Conservation (phyloP, 2,329 filamentous ascomycete species). For the Aspergillus sp. region DNA sequence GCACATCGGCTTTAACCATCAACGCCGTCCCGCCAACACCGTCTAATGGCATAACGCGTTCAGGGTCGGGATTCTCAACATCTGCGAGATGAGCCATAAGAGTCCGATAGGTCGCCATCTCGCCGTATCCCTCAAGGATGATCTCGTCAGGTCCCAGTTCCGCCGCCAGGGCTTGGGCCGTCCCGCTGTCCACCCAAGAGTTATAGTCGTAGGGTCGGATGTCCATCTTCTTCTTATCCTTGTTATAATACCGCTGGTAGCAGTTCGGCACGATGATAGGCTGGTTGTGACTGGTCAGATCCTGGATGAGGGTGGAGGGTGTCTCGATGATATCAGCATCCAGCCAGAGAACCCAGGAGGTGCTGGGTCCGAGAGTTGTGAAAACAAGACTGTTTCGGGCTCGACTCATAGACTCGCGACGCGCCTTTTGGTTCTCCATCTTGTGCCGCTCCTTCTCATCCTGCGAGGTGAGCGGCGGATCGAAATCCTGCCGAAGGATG, state of each 20-base stretch:
- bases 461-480: slow-evolving; percentile 71
- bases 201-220: slow-evolving; percentile 94
- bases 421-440: slow-evolving; percentile 77
- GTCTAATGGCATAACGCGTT: slow-evolving; percentile 69
- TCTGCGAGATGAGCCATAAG: slow-evolving; percentile 80
- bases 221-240: slow-evolving; percentile 60
- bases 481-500: slow-evolving; percentile 92
- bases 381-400: slow-evolving; percentile 92
- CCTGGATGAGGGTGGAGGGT: slow-evolving; percentile 77
- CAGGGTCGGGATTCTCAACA: slow-evolving; percentile 45
- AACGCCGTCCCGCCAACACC: slow-evolving; percentile 90
- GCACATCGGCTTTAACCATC: slow-evolving; percentile 92
- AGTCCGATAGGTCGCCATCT: slow-evolving; percentile 85
- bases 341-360: slow-evolving; percentile 95
- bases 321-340: slow-evolving; percentile 90
- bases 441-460: slow-evolving; percentile 86
- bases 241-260: slow-evolving; percentile 79
- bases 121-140: slow-evolving; percentile 82
- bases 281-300: slow-evolving; percentile 80
- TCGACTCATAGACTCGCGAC: slow-evolving; percentile 83
- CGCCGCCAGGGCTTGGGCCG: slow-evolving; percentile 65
- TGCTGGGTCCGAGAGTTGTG: slow-evolving; percentile 82
- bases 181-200: slow-evolving; percentile 87
- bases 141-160: slow-evolving; percentile 90
- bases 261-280: slow-evolving; percentile 93